Conservation (phyloP, 371 early-diverging fungal species). For the Lichtheimia hyalospora region DNA sequence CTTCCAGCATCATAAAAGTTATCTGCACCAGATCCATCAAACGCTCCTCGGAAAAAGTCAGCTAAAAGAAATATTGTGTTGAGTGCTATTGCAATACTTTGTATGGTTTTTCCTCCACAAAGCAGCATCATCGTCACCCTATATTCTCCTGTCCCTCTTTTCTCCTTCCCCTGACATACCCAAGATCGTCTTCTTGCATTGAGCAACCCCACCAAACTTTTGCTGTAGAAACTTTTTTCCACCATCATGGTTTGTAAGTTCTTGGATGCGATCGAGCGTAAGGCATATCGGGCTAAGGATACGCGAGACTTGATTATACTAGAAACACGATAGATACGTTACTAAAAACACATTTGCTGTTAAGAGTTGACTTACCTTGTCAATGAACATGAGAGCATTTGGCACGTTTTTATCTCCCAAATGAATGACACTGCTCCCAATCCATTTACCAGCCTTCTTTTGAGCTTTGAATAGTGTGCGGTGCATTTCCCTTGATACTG, state of each 20-base stretch:
- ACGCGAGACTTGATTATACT: constrained; percentile 94
- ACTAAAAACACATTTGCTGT: too few species aligned
- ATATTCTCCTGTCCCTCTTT: not conserved
- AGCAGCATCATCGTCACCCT: not conserved
- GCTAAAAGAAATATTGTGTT: constrained; percentile 20
- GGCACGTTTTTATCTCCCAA: constrained; percentile 93
- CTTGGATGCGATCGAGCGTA: constrained; percentile 73
- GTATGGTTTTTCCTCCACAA: too few species aligned
- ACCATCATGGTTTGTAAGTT: constrained; percentile 56
- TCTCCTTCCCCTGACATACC: constrained; percentile 20
- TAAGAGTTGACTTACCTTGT: constrained; percentile 55
- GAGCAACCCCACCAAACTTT: constrained; percentile 66
- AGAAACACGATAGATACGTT: constrained; percentile 1
- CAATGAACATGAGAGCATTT: constrained; percentile 95
- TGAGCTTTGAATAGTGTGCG: constrained; percentile 86
- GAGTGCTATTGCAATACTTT: too few species aligned
- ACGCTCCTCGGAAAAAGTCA: constrained; percentile 94
- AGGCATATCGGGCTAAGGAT: constrained; percentile 88
- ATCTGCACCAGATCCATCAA: constrained; percentile 96
- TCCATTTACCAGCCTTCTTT: constrained; percentile 87
- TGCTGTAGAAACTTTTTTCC: constrained; percentile 64
- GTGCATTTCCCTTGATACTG: constrained; percentile 86
- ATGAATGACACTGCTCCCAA: constrained; percentile 94
- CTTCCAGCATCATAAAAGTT: constrained; percentile 94
- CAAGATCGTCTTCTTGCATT: constrained; percentile 71